Base-by-base conservation (phyloP, 1,284 basidiomycete genomes). In the Melampsora americana region DNA sequence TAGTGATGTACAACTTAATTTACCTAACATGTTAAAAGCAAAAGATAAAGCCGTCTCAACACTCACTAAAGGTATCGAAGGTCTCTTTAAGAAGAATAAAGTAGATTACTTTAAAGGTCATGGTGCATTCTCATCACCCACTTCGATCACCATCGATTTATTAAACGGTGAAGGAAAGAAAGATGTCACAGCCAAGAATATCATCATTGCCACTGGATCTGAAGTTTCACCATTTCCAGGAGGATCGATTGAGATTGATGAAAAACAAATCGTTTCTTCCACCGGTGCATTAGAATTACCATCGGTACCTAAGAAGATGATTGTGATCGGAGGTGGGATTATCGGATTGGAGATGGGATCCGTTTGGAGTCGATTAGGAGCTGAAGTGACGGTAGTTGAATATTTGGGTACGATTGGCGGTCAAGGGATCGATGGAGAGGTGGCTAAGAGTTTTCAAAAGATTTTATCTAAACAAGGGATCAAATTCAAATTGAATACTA, bases 401-500 rank as follows among this genome's bases (percentile, higher is more conserved):
- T 99, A 93, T 87, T 86, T 96, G 79, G 89, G 90, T 73, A 88
- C 87, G 48, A 95, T 98, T 79, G 95, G 95, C 74, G 84, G 84
- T 32, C 92, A 86, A 65, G 96, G 96, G 79, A 96, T 99, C 81
- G 95, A 99, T 82, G 92, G 89, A 79, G 95, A 97, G 85, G 88
- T 97, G 81, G 66, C 67, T 20, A 97, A 97, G 84, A 88, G 88
- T 83, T 98, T 99, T 91, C 94, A 99, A 86, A 90, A 90, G 84
- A 88, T 89, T 64, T 86, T 99, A 77, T 82, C 87, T 77, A 98
- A 98, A 86, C 95, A 99, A 84, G 92, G 95, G 69, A 83, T 99
- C 84, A 96, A 98, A 85, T 99, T 99, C 88, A 92, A 93, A 86
- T 87, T 98, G 78, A 94, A 93, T 88, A 98, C 95, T 82, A 98